Conservation (phyloP, 305 asterid genomes). For the Ilex paraguariensis region DNA sequence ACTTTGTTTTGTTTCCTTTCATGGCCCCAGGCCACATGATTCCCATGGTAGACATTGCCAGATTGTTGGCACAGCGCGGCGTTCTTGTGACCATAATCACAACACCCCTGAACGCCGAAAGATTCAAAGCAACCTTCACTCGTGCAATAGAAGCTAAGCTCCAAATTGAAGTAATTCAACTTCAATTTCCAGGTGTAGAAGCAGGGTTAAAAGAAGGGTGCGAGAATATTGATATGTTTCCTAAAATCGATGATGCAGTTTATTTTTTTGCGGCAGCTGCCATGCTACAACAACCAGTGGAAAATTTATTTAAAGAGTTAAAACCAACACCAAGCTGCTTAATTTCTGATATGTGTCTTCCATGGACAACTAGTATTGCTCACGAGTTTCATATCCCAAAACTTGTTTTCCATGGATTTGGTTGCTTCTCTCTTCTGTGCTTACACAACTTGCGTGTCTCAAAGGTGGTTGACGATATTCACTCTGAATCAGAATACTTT, state of each 20-base stretch:
- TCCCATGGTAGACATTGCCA: too few species aligned
- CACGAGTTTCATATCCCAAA: constrained; percentile 29
- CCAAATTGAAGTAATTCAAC: constrained; percentile 11
- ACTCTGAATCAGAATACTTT: neutral
- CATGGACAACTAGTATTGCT: constrained; percentile 13
- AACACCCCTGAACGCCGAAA: too few species aligned
- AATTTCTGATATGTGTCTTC: constrained; percentile 26
- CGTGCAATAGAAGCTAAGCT: too few species aligned
- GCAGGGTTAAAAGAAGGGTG: constrained; percentile 35
- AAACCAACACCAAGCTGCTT: constrained; percentile 32
- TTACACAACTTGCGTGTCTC: constrained; percentile 5
- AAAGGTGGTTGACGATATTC: constrained; percentile 6
- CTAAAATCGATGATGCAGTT: constrained; percentile 1
- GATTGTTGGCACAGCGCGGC: too few species aligned
- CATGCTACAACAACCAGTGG: constrained; percentile 24
- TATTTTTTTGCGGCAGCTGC: constrained; percentile 17
- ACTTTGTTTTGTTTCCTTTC: too few species aligned
- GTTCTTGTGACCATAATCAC: too few species aligned
- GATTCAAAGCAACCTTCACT: too few species aligned
- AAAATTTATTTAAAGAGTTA: constrained; percentile 11
- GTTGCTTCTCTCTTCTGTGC: constrained; percentile 41
- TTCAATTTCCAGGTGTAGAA: constrained; percentile 25
- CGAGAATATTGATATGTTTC: constrained; percentile 26
- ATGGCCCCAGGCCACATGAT: too few species aligned
- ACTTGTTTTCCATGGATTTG: constrained; percentile 38